Evolutionary conservation across 202 grass and related monocot species (phyloP).

Genomic region (Zizania palustris): DNA sequence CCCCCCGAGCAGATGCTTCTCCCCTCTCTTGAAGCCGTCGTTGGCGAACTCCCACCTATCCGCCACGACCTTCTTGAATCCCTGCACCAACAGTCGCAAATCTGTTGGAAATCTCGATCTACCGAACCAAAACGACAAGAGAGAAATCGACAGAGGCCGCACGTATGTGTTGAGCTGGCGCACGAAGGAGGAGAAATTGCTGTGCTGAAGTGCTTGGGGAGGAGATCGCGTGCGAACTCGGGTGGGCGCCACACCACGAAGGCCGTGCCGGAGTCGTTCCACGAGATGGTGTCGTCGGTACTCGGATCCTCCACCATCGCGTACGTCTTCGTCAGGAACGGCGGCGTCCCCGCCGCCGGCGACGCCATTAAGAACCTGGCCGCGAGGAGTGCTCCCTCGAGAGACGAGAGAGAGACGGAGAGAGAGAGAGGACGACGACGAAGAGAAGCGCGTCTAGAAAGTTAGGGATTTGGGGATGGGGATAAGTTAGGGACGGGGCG

Average conservation of each 20-base stretch:
- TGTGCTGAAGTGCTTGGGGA: slow-evolving; percentile 87
- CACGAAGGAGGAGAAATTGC: slow-evolving; percentile 85
- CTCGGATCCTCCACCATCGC: slow-evolving; percentile 65
- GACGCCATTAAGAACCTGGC: slow-evolving; percentile 33
- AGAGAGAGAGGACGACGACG: background rate
- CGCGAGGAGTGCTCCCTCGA: background rate
- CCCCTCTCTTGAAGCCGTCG: slow-evolving; percentile 66
- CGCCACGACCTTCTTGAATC: slow-evolving; percentile 66
- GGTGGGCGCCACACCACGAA: slow-evolving; percentile 73
- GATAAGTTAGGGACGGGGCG: slow-evolving; percentile 25
- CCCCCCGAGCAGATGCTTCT: slow-evolving; percentile 65
- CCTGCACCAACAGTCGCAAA: slow-evolving; percentile 42
- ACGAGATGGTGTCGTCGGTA: slow-evolving; percentile 70
- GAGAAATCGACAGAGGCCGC: background rate
- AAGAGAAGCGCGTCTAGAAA: slow-evolving; percentile 30
- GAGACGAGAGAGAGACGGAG: background rate
- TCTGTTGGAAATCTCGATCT: slow-evolving; percentile 39
- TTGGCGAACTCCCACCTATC: slow-evolving; percentile 94
- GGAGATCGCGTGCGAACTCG: slow-evolving; percentile 76
- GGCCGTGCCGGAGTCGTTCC: slow-evolving; percentile 56
- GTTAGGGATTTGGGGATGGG: slow-evolving; percentile 17
- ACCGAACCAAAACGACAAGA: background rate
- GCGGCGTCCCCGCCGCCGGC: slow-evolving; percentile 51
- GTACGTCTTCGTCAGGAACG: slow-evolving; percentile 81
- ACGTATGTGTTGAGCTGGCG: slow-evolving; percentile 94